These are phyloP conservation scores for Croton setiger DNA, from an alignment of 441 rosid genomes.

Conservation along the genomic window DNA sequence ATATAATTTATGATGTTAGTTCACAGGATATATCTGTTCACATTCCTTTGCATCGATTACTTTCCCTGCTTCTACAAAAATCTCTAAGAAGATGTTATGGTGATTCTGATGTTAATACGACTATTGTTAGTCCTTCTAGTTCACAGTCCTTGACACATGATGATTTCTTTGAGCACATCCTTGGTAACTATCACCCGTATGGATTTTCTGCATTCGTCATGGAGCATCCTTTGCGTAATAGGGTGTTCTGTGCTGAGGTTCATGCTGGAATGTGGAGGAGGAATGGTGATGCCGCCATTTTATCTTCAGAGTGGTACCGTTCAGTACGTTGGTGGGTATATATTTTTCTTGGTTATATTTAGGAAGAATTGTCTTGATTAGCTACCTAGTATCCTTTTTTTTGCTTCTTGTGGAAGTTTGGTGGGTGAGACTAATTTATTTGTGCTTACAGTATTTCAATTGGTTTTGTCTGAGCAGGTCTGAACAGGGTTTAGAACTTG, in stretches of 20 bases:
- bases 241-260: slow-evolving; percentile 94
- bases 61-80: slow-evolving; percentile 79
- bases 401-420: slow-evolving; percentile 7
- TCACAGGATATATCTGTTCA: slow-evolving; percentile 79
- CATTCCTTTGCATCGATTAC: slow-evolving; percentile 80
- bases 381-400: not conserved
- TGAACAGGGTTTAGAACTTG: slow-evolving; percentile 93
- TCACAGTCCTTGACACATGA: slow-evolving; percentile 26
- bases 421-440: not conserved
- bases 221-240: slow-evolving; percentile 92
- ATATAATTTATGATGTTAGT: slow-evolving; percentile 74
- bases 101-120: slow-evolving; percentile 39
- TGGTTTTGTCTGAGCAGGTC: slow-evolving; percentile 61
- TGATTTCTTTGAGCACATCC: slow-evolving; percentile 68
- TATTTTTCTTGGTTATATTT: slow-evolving; percentile 10
- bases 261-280: slow-evolving; percentile 97
- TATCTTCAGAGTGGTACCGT: slow-evolving; percentile 80
- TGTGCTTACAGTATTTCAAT: slow-evolving; percentile 22
- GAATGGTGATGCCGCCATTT: slow-evolving; percentile 81
- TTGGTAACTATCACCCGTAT: slow-evolving; percentile 58
- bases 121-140: slow-evolving; percentile 29
- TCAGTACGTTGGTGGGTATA: slow-evolving; percentile 74
- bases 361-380: not conserved
- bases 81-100: slow-evolving; percentile 63
- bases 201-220: slow-evolving; percentile 87